These are phyloP conservation scores for Rossbeevera mucosa DNA, from an alignment of 768 basidiomycete genomes.

Conservation along the genomic window DNA sequence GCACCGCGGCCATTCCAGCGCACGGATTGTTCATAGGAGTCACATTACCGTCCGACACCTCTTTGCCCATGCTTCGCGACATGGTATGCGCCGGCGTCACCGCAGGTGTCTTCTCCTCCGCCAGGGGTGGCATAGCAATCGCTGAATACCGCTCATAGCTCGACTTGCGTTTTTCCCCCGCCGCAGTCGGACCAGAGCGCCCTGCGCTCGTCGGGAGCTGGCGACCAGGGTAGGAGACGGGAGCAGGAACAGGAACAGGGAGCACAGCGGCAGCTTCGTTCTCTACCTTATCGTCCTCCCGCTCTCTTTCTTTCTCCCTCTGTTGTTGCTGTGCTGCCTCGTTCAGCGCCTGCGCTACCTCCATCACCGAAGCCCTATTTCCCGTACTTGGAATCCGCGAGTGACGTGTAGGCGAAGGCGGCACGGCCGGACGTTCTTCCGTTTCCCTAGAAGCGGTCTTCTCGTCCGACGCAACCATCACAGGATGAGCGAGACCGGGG, in stretches of 20 bases:
- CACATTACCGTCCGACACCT: constrained; percentile 3
- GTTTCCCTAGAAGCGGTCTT: constrained; percentile 15
- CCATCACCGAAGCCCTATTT: constrained; percentile 70
- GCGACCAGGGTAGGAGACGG: constrained; percentile 2
- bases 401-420: constrained; percentile 39
- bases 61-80: constrained; percentile 28
- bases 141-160: constrained; percentile 66
- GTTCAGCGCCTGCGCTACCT: constrained; percentile 61
- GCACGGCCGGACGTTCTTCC: constrained; percentile 8
- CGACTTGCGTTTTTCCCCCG: constrained; percentile 56
- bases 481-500: constrained; percentile 35
- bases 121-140: constrained; percentile 57
- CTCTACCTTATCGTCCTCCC: background rate
- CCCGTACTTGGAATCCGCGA: constrained; percentile 64
- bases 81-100: constrained; percentile 53
- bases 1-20: background rate
- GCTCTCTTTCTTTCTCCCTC: background rate
- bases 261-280: background rate
- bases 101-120: constrained; percentile 62
- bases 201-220: constrained; percentile 15
- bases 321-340: constrained; percentile 27
- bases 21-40: constrained; percentile 12
- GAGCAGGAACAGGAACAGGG: background rate
- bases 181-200: constrained; percentile 21
- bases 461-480: constrained; percentile 8